Evolutionary conservation across 2,329 filamentous ascomycete species (phyloP), one percentile per base, ranked within the genome.

Genomic region (Teratosphaeria epicoccoides): DNA sequence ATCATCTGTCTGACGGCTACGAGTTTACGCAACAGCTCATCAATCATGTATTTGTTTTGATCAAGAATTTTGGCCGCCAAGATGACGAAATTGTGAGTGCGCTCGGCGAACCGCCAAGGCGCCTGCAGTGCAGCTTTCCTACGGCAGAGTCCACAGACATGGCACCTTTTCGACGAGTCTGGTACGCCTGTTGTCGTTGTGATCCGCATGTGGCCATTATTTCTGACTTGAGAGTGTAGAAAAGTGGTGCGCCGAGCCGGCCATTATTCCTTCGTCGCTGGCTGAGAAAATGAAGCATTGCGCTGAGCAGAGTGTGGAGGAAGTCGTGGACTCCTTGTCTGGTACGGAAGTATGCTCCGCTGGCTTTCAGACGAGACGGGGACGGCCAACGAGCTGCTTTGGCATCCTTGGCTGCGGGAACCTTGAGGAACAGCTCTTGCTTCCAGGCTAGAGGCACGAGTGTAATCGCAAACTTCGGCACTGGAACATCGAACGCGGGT

Each of bases 1-100:
- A 48, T 12, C 51, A 53, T 47, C 51, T 53, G 6, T 53, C 50
- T 24, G 22, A 47, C 45, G 51, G 51, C 24, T 22, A 24, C 14
- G 51, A 53, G 28, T 22, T 43, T 9, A 48, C 43, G n/a, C 48
- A 49, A n/a, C 22, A 26, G 22, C 51, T 50, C 49, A 53, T 50
- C 51, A 53, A 53, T 44, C 47, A 43, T n/a, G n/a, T n/a, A n/a
- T n/a, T n/a, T n/a, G n/a, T n/a, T n/a, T n/a, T n/a, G n/a, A n/a
- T n/a, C n/a, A n/a, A n/a, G n/a, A n/a, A n/a, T n/a, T n/a, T n/a
- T n/a, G n/a, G n/a, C n/a, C 10, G 26, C 22, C 51, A 50, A 20
- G 50, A 50, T 25, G 9, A 22, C 43, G 51, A 53, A 22, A 54
- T 54, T 26, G 45, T 51, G 14, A 22, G 22, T 45, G 12, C 49